phyloP scores from a whole-genome alignment of 2,329 filamentous ascomycete genomes.

The Celoporthe dispersa region DNA sequence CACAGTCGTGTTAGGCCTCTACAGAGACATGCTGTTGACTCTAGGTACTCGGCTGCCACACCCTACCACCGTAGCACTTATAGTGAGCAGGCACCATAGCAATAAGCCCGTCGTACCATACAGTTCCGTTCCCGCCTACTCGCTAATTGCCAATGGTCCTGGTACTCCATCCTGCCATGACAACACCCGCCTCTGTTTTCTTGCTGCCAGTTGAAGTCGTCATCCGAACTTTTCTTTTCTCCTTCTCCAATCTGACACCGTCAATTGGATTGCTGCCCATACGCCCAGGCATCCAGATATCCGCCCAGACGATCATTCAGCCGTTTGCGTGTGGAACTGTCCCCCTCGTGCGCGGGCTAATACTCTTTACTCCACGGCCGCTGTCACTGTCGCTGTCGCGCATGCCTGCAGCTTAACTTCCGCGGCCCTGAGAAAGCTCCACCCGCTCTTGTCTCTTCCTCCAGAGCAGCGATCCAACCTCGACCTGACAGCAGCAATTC shows the following conservation, averaged over 20 bases:
- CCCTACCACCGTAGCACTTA: background rate
- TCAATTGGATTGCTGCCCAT: background rate
- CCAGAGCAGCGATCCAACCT: background rate
- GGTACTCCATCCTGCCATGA: background rate
- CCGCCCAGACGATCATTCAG: background rate
- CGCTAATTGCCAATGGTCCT: background rate
- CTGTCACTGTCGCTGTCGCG: background rate
- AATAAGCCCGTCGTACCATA: background rate
- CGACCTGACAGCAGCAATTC: background rate
- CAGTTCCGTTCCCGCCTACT: background rate
- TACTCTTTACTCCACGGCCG: background rate
- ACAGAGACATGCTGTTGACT: background rate
- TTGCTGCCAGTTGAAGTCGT: background rate
- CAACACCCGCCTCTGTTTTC: constrained; percentile 9
- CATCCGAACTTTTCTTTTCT: background rate
- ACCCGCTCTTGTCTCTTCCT: background rate
- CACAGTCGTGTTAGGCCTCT: background rate
- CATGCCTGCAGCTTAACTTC: constrained; percentile 8
- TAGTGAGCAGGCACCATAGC: background rate
- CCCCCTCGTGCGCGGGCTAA: background rate
- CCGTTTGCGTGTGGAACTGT: background rate
- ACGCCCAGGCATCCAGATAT: background rate
- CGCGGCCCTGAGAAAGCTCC: background rate
- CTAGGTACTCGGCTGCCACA: background rate
- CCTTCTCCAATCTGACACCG: background rate